Evolutionary conservation across 495 filamentous ascomycete species (phyloP), one percentile per base, ranked within the genome.

Genomic region (Penicillium fimorum): DNA sequence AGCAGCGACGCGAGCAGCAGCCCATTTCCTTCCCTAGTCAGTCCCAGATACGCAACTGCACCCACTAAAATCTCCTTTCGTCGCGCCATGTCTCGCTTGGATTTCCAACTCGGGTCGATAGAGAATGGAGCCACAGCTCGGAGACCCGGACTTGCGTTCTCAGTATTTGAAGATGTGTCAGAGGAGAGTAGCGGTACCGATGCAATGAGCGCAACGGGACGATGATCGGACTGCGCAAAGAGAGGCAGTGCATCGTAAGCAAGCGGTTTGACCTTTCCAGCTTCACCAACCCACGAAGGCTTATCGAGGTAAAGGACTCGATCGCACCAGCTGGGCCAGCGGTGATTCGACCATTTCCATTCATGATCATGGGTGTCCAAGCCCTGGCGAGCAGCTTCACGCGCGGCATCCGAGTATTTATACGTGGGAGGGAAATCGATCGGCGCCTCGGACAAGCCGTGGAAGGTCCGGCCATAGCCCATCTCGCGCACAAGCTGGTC

Each of bases 281-380:
- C 52, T 15, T 67, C 58, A 27, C 59, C 61, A 37, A 78, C 56
- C 76, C 82, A 84, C 12, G 68, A 54, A 6, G 86, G 83, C 12
- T 82, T 57, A n/a, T 86, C 81, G 13, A 91, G 77, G 64, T 84
- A 97, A 17, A 98, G 73, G 41, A 98, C 86, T 12, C 94, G 84
- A 69, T 98, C 94, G 58, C 90, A 95, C 93, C 94, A 98, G 64
- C 88, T 88, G 1, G 94, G 94, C 84, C 87, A 96, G 38, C 94
- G 85, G 64, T 90, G 85, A 43, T 70, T 74, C 24, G 90, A 85
- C 83, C 90, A 96, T 37, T 73, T 70, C 90, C 90, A 96, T 15
- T 79, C 72, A 11, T 83, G 74, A 42, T 70, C 69, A 4, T 53
- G 69, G 3, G 54, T 50, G 51, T 74, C 46, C 2, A 66, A 56